Evolutionary conservation across 163 green algal species (phyloP), one percentile per base, ranked within the genome.

Genomic region (Picocystis sp.): DNA sequence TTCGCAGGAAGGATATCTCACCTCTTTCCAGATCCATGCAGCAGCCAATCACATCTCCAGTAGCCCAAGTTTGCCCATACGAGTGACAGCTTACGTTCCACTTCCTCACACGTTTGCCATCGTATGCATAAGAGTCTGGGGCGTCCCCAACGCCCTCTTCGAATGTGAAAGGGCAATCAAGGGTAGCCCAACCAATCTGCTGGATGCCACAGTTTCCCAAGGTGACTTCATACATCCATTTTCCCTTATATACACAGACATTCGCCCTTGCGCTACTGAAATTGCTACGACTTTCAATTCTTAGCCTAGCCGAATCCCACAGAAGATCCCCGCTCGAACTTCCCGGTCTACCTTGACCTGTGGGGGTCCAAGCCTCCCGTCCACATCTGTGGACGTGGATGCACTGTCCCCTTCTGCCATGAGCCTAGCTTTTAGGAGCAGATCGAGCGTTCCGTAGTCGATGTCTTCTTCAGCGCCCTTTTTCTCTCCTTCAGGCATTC

Each of bases 71-170:
- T 53, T 87, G 61, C 10, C 67, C 67, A 41, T 76, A 76, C 3
- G 55, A 50, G 11, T 64, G 56, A 11, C 43, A 72, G 15, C 13
- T 48, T 46, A 72, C 57, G 58, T 71, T 71, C 75, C 71, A 83
- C 43, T 76, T 76, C 15, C 58, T 58, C 22, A 80, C 48, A 17
- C 86, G 71, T 56, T 93, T 89, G 8, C 86, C 86, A 47, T 92
- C 82, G 54, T 77, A 92, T 0, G 84, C 86, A 49, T 86, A 95
- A 17, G 66, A 84, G 68, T 95, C 75, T 0, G 71, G 55, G 11
- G 70, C 81, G 53, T 95, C 86, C 1, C 86, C 86, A 34, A 95
- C 81, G 14, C 86, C 86, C 59, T 95, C 81, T 56, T 93, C 86
- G 10, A 71, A 67, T 3, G 76, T 95, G 71, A 93, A 95, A 1